Evolutionary conservation across 768 basidiomycete genomes (phyloP).

Genomic region (Tephrocybe sp.): DNA sequence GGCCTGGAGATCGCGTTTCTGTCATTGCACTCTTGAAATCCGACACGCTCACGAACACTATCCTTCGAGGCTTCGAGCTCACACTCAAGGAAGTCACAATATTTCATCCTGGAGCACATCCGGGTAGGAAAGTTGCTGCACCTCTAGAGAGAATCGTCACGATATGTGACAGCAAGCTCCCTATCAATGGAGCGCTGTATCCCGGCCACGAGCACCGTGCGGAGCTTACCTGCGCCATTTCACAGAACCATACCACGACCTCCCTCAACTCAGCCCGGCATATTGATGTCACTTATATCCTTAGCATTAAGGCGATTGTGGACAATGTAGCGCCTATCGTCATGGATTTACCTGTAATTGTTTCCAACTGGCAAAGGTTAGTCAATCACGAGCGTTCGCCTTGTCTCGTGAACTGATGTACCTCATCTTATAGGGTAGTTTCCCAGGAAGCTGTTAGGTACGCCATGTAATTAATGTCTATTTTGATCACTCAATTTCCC

Average conservation of each 20-base stretch:
- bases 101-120: slow-evolving; percentile 62
- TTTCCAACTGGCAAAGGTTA: slow-evolving; percentile 86
- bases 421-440: slow-evolving; percentile 47
- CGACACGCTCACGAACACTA: slow-evolving; percentile 63
- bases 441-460: slow-evolving; percentile 70
- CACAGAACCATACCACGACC: slow-evolving; percentile 73
- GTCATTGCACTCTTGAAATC: slow-evolving; percentile 74
- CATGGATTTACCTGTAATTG: slow-evolving; percentile 76
- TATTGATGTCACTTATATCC: slow-evolving; percentile 81
- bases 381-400: slow-evolving; percentile 21
- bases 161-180: slow-evolving; percentile 70
- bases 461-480: slow-evolving; percentile 19
- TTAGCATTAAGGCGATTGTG: slow-evolving; percentile 77
- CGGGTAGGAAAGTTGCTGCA: slow-evolving; percentile 52
- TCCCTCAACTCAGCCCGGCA: slow-evolving; percentile 81
- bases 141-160: slow-evolving; percentile 54
- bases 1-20: slow-evolving; percentile 79
- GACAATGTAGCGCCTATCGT: slow-evolving; percentile 62
- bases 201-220: slow-evolving; percentile 70
- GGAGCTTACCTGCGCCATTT: slow-evolving; percentile 72
- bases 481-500: background rate
- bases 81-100: slow-evolving; percentile 76
- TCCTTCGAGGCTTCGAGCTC: slow-evolving; percentile 84
- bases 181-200: slow-evolving; percentile 72
- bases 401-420: slow-evolving; percentile 2